A percentile compares a stretch with the other conserved stretches of the same genome.
Conservation (phyloP, 2,329 filamentous ascomycete genomes). For the Aspergillus sp. region DNA sequence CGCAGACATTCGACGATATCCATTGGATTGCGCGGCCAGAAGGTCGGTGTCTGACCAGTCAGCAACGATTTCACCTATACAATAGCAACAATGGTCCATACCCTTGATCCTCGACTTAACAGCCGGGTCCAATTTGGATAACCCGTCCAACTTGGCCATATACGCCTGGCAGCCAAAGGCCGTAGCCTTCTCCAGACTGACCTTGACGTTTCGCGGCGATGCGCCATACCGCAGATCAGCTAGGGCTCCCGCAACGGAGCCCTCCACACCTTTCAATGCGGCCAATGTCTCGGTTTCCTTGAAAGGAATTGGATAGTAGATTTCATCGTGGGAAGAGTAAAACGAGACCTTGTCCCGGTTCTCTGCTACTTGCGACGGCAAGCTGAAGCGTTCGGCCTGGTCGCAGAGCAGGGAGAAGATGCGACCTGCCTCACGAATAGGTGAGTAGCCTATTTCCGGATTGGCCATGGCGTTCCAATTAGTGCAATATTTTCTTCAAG, state of each 20-base stretch:
- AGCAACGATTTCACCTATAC: background rate
- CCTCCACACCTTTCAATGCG: conserved; percentile 54
- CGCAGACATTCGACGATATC: conserved; percentile 64
- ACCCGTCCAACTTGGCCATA: conserved; percentile 33
- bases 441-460: conserved; percentile 19
- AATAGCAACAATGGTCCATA: conserved; percentile 6
- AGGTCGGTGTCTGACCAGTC: conserved; percentile 58
- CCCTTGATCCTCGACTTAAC: conserved; percentile 33
- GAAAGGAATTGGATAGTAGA: conserved; percentile 40
- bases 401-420: conserved; percentile 31
- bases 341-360: conserved; percentile 30
- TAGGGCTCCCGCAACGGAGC: conserved; percentile 51
- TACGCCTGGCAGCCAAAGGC: conserved; percentile 36
- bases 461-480: background rate
- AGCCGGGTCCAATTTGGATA: conserved; percentile 30
- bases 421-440: conserved; percentile 28
- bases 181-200: conserved; percentile 33
- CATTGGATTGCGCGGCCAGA: conserved; percentile 59
- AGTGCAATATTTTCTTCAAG: background rate
- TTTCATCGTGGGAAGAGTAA: conserved; percentile 27
- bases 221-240: conserved; percentile 47
- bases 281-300: conserved; percentile 47
- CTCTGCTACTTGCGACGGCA: conserved; percentile 24
- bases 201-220: conserved; percentile 23
- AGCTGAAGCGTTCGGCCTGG: conserved; percentile 24